phyloP scores from a whole-genome alignment of 129 eudicot species.

The Pulicaria dysenterica region DNA sequence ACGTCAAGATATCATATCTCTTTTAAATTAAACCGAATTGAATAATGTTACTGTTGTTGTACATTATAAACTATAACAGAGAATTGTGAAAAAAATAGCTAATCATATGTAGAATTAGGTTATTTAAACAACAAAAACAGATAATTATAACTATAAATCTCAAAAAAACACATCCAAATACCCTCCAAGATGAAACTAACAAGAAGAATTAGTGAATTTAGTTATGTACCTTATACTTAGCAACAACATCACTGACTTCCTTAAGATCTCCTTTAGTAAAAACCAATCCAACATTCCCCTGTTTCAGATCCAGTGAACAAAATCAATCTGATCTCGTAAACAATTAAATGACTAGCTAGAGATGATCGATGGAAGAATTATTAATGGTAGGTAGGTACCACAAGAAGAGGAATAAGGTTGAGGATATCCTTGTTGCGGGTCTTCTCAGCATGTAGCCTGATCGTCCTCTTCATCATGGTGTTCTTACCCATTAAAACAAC shows the following conservation, averaged over 20 bases:
- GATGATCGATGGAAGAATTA: background rate
- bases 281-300: conserved; percentile 74
- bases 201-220: background rate
- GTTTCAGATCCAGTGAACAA: background rate
- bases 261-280: conserved; percentile 68
- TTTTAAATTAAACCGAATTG: no score
- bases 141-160: background rate
- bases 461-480: conserved; percentile 58
- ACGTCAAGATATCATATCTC: no score
- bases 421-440: conserved; percentile 41
- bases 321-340: background rate
- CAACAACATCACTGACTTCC: conserved; percentile 66
- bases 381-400: conserved; percentile 28
- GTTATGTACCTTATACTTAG: conserved; percentile 58
- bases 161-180: background rate
- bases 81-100: no score
- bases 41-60: no score
- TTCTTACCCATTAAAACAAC: conserved; percentile 66
- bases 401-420: conserved; percentile 48
- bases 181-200: background rate
- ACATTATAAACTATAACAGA: no score
- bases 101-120: no score
- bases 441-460: conserved; percentile 51
- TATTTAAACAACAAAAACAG: no score
- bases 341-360: conserved; percentile 15